Conservation (phyloP, 164 flowering plant genomes). For the Malania oleifera region DNA sequence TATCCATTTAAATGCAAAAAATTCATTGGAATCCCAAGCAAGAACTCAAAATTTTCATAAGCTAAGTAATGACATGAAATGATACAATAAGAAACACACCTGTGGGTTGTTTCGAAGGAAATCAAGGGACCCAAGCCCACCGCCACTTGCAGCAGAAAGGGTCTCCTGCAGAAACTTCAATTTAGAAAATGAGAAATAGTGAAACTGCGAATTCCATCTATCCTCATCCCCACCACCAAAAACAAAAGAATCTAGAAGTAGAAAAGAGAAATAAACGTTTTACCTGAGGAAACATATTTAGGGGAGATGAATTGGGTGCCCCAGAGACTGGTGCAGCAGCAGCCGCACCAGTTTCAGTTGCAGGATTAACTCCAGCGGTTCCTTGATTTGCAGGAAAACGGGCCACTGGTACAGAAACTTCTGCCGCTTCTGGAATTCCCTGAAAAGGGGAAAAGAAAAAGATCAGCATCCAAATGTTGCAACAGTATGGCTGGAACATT, state of each 20-base stretch:
- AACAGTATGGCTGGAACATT: neutral
- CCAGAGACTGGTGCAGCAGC: conserved; percentile 53
- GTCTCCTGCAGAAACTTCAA: conserved; percentile 43
- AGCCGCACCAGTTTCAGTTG: conserved; percentile 33
- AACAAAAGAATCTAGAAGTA: neutral
- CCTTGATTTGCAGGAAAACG: conserved; percentile 34
- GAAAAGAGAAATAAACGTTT: too few relatives aligned
- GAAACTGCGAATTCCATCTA: neutral
- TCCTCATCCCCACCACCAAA: too few relatives aligned
- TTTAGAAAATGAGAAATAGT: neutral
- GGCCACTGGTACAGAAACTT: conserved; percentile 65
- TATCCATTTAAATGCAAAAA: neutral
- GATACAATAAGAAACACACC: conserved; percentile 34
- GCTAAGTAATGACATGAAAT: neutral
- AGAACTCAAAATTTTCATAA: neutral
- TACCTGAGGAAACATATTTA: conserved; percentile 96
- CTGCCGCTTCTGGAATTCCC: conserved; percentile 92
- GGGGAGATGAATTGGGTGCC: conserved; percentile 81
- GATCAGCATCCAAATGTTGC: conserved; percentile 11
- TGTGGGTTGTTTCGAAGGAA: conserved; percentile 88
- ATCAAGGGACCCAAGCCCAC: conserved; percentile 77
- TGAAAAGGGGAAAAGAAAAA: conserved; percentile 19
- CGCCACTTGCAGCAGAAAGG: conserved; percentile 41
- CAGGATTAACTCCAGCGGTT: conserved; percentile 25
- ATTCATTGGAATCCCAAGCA: neutral